These are phyloP conservation scores for Alopecurus myosuroides DNA, from an alignment of 176 grass and related monocot species.

Conservation along the genomic window DNA sequence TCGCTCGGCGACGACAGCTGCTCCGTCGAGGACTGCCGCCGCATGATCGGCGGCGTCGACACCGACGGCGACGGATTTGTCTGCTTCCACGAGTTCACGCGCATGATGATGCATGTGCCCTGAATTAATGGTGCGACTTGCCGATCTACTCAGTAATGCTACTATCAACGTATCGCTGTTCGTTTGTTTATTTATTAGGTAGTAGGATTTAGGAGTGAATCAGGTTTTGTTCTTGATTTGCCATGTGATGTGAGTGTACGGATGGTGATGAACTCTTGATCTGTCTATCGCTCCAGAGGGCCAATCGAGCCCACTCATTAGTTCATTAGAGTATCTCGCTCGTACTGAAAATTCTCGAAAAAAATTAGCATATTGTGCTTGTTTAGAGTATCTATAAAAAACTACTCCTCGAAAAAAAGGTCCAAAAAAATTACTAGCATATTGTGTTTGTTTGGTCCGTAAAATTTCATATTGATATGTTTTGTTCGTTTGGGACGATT, in stretches of 20 bases:
- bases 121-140: background rate
- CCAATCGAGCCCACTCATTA: background rate
- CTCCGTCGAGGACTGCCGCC: conserved; percentile 66
- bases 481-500: too few relatives aligned
- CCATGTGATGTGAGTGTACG: background rate
- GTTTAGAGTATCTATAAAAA: too few relatives aligned
- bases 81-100: conserved; percentile 65
- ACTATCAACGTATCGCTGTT: background rate
- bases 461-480: too few relatives aligned
- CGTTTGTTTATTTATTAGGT: background rate
- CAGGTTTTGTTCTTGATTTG: background rate
- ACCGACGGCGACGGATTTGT: conserved; percentile 63
- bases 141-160: background rate
- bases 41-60: conserved; percentile 70
- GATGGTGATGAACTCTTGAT: background rate
- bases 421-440: too few relatives aligned
- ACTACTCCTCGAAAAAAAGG: too few relatives aligned
- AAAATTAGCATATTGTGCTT: background rate
- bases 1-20: conserved; percentile 53
- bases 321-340: background rate
- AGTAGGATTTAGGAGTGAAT: background rate
- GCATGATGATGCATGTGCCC: conserved; percentile 51
- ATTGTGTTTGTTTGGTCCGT: too few relatives aligned
- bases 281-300: background rate
- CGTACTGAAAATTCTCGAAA: background rate